Evolutionary conservation across 2,329 filamentous ascomycete genomes (phyloP), one percentile per base, ranked within the genome.

Genomic region (Claviceps africana): DNA sequence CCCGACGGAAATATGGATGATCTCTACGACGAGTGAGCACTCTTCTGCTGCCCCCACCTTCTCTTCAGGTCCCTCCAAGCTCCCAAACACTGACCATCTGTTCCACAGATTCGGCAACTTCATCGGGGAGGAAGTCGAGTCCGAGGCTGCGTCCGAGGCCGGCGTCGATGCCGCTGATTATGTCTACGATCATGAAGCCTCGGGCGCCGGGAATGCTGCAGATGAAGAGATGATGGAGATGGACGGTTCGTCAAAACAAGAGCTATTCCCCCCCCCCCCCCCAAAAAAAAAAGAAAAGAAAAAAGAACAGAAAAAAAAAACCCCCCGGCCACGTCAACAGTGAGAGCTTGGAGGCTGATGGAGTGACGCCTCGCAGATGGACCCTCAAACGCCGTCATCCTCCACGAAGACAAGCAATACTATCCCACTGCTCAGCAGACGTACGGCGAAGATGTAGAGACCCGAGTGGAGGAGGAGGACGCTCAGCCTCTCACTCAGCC

Each of bases 331-430:
- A 17, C 9, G 3, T 28, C 11, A 5, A 30, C 2, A 8, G 4
- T 13, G 8, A 37, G 35, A 10, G 45, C 13, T 10, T 22, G 21
- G 19, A 22, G 19, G 39, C 48, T 55, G 30, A 56, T 45, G 1
- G 15, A 22, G n/a, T 15, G 37, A 43, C 53, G 47, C 33, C 45
- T 49, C 50, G 56, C 58, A 79, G 81, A 88, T 67, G 89, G 86
- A 15, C 87, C 91, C 3, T 96, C 90, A 5, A 98, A 97, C 67
- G 91, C 93, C 50, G 89, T 98, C n/a, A 79, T 98, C 53, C 79
- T 98, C 46, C 93, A 98, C 71, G 93, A 98, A 75, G 93, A 98
- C 72, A 98, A 98, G 69, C 93, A 97, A 67, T 98, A 98, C 70
- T 98, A 98, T 65, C 93, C 93, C 31, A 95, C 90, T n/a, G 93